phyloP scores from a whole-genome alignment of 306 rosid species.

The Begonia loranthoides region DNA sequence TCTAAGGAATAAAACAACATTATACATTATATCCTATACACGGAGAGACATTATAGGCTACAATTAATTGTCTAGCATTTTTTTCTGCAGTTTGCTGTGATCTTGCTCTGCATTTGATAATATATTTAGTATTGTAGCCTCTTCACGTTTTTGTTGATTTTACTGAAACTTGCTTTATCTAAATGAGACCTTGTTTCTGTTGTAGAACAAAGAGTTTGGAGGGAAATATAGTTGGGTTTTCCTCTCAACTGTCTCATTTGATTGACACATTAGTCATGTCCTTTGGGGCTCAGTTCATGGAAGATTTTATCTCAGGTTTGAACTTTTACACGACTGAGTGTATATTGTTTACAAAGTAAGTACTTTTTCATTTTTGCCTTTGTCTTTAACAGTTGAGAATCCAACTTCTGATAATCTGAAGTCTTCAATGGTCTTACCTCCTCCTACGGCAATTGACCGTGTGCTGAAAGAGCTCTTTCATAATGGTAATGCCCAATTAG shows the following conservation, averaged over 20 bases:
- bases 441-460: constrained; percentile 86
- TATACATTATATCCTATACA: too few species aligned
- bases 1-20: too few species aligned
- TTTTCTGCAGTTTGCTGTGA: too few species aligned
- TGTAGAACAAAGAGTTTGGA: constrained; percentile 47
- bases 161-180: not conserved
- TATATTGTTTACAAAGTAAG: constrained; percentile 4
- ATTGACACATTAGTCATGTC: constrained; percentile 72
- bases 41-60: too few species aligned
- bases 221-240: constrained; percentile 65
- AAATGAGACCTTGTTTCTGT: not conserved
- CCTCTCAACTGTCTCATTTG: constrained; percentile 62
- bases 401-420: constrained; percentile 53
- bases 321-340: constrained; percentile 5
- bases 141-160: not conserved
- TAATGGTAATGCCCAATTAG: constrained; percentile 37
- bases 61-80: too few species aligned
- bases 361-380: constrained; percentile 11
- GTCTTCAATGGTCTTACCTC: constrained; percentile 61
- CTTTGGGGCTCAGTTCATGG: constrained; percentile 77
- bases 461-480: constrained; percentile 84
- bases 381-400: constrained; percentile 57
- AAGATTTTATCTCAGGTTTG: constrained; percentile 94
- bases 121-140: too few species aligned
- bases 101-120: too few species aligned